Evolutionary conservation across 129 eudicot genomes (phyloP).

Genomic region (Solidago caesia): DNA sequence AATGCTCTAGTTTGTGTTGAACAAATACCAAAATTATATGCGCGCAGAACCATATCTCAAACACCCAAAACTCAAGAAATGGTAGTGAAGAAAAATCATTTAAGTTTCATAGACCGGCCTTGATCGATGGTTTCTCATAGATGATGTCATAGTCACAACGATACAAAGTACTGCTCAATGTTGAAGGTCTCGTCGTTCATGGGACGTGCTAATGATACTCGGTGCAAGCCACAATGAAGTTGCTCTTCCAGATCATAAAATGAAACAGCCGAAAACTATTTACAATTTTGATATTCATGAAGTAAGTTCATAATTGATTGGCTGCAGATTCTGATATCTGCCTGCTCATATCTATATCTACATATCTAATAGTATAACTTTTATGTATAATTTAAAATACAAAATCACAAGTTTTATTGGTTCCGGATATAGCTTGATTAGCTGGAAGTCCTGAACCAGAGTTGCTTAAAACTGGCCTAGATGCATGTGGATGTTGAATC

Average conservation of each 20-base stretch:
- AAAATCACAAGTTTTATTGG: neutral
- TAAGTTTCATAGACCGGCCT: no score
- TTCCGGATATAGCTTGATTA: constrained; percentile 21
- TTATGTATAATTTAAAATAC: neutral
- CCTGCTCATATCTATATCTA: constrained; percentile 15
- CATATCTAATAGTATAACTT: neutral
- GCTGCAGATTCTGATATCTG: constrained; percentile 9
- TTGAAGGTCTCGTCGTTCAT: no score
- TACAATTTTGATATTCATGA: constrained; percentile 19
- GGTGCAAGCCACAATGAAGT: neutral
- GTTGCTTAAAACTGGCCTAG: constrained; percentile 26
- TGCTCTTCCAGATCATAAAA: neutral
- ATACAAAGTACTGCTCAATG: no score
- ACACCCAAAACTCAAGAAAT: no score
- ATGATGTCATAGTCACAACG: no score
- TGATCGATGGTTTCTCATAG: no score
- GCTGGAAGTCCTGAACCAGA: constrained; percentile 25
- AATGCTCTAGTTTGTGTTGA: no score
- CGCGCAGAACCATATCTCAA: no score
- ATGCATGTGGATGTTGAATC: constrained; percentile 80
- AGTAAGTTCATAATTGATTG: constrained; percentile 9
- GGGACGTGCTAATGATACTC: neutral
- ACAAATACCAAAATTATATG: no score
- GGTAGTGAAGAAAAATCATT: no score
- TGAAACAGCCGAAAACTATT: neutral